Evolutionary conservation across 106 monocot genomes (phyloP).

Genomic region (Ottelia alismoides): DNA sequence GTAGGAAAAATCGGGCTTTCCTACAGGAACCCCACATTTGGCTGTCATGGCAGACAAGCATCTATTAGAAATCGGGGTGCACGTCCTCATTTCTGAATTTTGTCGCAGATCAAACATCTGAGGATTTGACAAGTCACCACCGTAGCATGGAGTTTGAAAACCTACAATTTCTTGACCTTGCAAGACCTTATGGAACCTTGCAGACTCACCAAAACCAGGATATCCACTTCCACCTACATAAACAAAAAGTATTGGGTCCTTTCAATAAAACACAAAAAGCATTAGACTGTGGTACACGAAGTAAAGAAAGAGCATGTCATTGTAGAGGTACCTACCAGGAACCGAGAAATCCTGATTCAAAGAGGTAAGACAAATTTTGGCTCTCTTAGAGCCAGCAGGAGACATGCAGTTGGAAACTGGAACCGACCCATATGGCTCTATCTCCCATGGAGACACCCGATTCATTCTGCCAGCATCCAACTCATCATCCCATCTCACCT

Average conservation of each 20-base stretch:
- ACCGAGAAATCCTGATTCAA: conserved; percentile 3
- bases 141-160: conserved; percentile 4
- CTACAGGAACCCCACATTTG: conserved; percentile 22
- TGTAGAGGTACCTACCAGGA: conserved; percentile 7
- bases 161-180: conserved; percentile 34
- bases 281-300: too few relatives aligned
- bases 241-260: neutral
- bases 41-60: conserved; percentile 13
- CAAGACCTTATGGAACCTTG: conserved; percentile 29
- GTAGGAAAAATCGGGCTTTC: conserved; percentile 28
- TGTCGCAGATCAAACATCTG: conserved; percentile 13
- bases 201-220: conserved; percentile 17
- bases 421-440: conserved; percentile 9
- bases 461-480: conserved; percentile 1
- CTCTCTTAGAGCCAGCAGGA: conserved; percentile 6
- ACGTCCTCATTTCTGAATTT: conserved; percentile 23
- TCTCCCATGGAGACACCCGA: conserved; percentile 27
- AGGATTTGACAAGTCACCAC: neutral
- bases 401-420: conserved; percentile 3
- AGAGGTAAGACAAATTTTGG: conserved; percentile 5
- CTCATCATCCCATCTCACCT: conserved; percentile 23
- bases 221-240: conserved; percentile 9
- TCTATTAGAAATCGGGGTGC: conserved; percentile 10
- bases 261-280: too few relatives aligned
- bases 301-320: too few relatives aligned